These are phyloP conservation scores for Populus hybrid DNA, from an alignment of 441 rosid species.

Conservation along the genomic window DNA sequence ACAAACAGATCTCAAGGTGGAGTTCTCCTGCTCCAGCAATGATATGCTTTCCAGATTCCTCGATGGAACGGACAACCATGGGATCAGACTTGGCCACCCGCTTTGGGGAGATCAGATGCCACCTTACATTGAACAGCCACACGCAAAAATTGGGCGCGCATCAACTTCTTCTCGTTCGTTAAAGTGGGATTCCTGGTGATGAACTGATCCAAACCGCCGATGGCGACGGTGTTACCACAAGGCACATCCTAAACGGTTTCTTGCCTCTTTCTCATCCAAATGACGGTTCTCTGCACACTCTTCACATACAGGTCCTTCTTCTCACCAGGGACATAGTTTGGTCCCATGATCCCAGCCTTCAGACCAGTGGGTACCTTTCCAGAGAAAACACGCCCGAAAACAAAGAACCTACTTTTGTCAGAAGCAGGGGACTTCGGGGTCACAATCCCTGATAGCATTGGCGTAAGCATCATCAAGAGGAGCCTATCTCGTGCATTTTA, in stretches of 20 bases:
- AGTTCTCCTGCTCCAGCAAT: constrained; percentile 21
- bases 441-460: constrained; percentile 51
- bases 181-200: constrained; percentile 58
- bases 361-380: constrained; percentile 50
- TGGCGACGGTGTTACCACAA: constrained; percentile 55
- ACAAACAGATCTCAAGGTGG: constrained; percentile 45
- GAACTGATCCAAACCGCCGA: constrained; percentile 55
- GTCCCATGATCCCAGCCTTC: constrained; percentile 67
- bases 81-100: constrained; percentile 54
- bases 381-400: constrained; percentile 50
- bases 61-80: constrained; percentile 46
- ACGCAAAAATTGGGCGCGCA: constrained; percentile 51
- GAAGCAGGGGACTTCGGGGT: constrained; percentile 58
- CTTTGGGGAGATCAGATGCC: constrained; percentile 51
- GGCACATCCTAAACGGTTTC: constrained; percentile 66
- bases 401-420: constrained; percentile 54
- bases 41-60: constrained; percentile 48
- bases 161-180: constrained; percentile 55
- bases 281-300: constrained; percentile 48
- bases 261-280: constrained; percentile 68
- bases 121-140: constrained; percentile 57
- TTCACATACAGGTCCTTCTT: constrained; percentile 46
- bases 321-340: constrained; percentile 56
- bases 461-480: constrained; percentile 56
- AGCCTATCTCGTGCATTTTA: constrained; percentile 22